phyloP scores from a whole-genome alignment of 106 monocot genomes.

The Dendrobium officinale region DNA sequence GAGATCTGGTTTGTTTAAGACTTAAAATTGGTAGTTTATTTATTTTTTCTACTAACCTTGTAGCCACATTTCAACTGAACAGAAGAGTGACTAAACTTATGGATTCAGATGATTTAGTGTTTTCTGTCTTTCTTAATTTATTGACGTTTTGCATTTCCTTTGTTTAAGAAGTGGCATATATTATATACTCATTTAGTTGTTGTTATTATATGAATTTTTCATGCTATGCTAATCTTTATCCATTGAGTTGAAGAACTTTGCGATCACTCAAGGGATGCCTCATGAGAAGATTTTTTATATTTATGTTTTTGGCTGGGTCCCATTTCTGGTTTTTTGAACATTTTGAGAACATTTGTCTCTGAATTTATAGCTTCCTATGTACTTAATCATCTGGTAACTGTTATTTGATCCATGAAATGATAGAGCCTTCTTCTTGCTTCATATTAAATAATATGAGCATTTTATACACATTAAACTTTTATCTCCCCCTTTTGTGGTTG shows the following conservation, averaged over 20 bases:
- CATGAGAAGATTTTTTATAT: neutral
- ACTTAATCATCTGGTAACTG: slow-evolving; percentile 51
- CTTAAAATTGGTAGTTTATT: neutral
- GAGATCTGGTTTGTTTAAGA: neutral
- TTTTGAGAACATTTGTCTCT: slow-evolving; percentile 79
- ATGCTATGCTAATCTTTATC: neutral
- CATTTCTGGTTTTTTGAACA: slow-evolving; percentile 70
- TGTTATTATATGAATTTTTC: neutral
- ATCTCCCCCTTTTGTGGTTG: neutral
- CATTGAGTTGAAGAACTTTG: neutral
- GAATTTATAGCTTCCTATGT: slow-evolving; percentile 92
- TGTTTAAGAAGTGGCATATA: neutral
- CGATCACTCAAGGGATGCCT: neutral
- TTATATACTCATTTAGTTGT: neutral
- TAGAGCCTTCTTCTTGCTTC: neutral
- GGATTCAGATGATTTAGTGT: neutral
- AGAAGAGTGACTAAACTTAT: neutral
- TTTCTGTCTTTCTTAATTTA: neutral
- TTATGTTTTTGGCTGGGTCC: slow-evolving; percentile 44
- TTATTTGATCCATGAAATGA: neutral
- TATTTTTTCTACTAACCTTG: neutral
- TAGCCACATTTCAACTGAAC: neutral
- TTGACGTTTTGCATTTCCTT: neutral
- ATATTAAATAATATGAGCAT: neutral
- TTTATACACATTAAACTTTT: neutral